Base-by-base conservation (phyloP, 2,329 filamentous ascomycete species). In the Hypocrella siamensis region DNA sequence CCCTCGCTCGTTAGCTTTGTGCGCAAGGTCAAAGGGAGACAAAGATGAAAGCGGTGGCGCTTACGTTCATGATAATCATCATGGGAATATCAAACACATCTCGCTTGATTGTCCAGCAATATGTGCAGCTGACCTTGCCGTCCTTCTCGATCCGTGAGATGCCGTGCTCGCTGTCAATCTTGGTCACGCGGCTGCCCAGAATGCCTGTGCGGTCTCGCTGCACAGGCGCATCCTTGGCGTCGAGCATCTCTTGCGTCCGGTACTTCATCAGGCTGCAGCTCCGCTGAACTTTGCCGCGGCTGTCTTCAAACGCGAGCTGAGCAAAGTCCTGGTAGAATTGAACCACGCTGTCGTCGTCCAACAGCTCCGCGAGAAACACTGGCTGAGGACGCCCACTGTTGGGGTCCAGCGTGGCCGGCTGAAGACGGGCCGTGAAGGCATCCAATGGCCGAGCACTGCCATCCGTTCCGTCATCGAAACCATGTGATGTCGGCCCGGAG, bases 11-110 rank as follows among this genome's bases (percentile, higher is more conserved):
- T 50, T 31, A 53, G 47, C 27, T 22, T 31, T 14, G 6, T 31
- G 34, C 28, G 10, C 2, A 21, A 19, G 12, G 11, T 14, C 8
- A 12, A 7, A 26, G 25, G n/a, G 9, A n/a, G 25, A 6, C 7
- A 7, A 26, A 10, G 14, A 22, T 14, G 5, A 4, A 5, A 7
- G 16, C 8, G 11, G 14, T 15, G 17, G 17, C 7, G 77, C 86
- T 78, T 55, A 94, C 90, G 61, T 94, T 94, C 64, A 96, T 88
- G 48, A 94, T 82, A 54, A 96, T 92, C 60, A 96, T 67, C 84
- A 94, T 93, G 16, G 90, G 90, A 55, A 96, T 93, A 59, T 96
- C 88, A 60, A 96, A 96, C 26, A 90, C 83, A 54, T 98, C 90
- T 40, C 88, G 70, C 60, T 93, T 93, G 39, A 96, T 86, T 40